Percentiles rank a stretch among this genome's conserved stretches.
phyloP scores from a whole-genome alignment of 129 eudicot genomes.

The Artemisia tridentata region DNA sequence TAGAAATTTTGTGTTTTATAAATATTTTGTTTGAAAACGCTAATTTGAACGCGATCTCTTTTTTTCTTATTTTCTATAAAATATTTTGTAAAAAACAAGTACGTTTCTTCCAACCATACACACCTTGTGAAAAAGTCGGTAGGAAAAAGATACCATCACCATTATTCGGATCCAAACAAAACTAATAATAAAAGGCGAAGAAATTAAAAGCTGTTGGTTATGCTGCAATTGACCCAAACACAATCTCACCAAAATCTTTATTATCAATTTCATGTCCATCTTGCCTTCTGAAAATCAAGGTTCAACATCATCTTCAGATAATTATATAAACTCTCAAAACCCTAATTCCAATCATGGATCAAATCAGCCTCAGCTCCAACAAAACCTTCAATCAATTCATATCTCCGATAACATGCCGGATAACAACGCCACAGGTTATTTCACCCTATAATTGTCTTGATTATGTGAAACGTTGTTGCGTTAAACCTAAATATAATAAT shows the following conservation, averaged over 20 bases:
- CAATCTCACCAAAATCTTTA: constrained; percentile 2
- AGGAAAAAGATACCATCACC: constrained; percentile 18
- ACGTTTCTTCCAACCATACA: no score
- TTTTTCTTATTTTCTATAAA: no score
- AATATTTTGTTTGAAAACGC: no score
- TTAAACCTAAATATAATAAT: no score
- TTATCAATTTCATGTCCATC: constrained; percentile 88
- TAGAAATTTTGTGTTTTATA: no score
- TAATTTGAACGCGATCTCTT: no score
- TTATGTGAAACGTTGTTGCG: no score
- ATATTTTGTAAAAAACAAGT: no score
- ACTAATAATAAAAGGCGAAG: not conserved
- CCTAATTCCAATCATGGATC: constrained; percentile 64
- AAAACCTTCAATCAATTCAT: constrained; percentile 31
- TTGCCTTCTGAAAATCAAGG: constrained; percentile 76
- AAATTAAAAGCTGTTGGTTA: not conserved
- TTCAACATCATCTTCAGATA: constrained; percentile 54
- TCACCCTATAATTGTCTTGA: not conserved
- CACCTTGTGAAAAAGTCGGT: no score
- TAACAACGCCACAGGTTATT: constrained; percentile 33
- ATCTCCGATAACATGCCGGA: constrained; percentile 28
- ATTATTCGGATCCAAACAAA: not conserved
- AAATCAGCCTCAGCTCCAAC: constrained; percentile 23
- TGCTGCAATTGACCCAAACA: constrained; percentile 25
- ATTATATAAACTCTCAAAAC: constrained; percentile 30